phyloP scores from a whole-genome alignment of 2,329 filamentous ascomycete species.

The Claviceps pazoutovae region DNA sequence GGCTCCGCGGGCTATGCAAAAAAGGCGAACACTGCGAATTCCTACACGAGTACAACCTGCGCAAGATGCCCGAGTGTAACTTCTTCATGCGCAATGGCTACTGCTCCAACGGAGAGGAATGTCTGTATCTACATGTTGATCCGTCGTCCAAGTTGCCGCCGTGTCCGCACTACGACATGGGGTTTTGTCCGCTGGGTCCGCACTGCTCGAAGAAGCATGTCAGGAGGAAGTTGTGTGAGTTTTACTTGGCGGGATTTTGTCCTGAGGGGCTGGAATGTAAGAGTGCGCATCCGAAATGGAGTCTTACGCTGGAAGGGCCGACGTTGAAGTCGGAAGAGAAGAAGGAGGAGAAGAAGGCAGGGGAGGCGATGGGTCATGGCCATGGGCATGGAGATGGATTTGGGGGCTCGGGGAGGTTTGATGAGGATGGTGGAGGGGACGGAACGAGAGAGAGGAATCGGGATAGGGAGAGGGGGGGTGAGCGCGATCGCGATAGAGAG shows the following conservation, averaged over 20 bases:
- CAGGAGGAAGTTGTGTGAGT: constrained; percentile 64
- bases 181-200: constrained; percentile 86
- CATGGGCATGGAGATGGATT: constrained; percentile 21
- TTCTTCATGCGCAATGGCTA: constrained; percentile 90
- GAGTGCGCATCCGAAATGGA: constrained; percentile 74
- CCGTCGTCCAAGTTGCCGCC: constrained; percentile 65
- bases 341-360: constrained; percentile 25
- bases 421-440: constrained; percentile 8
- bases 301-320: constrained; percentile 61
- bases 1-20: constrained; percentile 92
- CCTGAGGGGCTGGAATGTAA: constrained; percentile 66
- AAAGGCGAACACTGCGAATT: constrained; percentile 97
- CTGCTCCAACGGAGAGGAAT: constrained; percentile 94
- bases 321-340: constrained; percentile 54
- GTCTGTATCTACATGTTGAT: constrained; percentile 81
- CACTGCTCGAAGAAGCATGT: constrained; percentile 82
- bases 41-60: constrained; percentile 93
- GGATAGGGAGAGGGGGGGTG: constrained; percentile 3
- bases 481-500: constrained; percentile 22
- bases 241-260: constrained; percentile 89
- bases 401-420: constrained; percentile 16
- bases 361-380: constrained; percentile 21
- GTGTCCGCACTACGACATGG: constrained; percentile 84
- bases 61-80: constrained; percentile 97
- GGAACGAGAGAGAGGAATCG: constrained; percentile 11